Evolutionary conservation across 73 alveolate species (phyloP).

Genomic region (Tetrahymena elliotti): DNA sequence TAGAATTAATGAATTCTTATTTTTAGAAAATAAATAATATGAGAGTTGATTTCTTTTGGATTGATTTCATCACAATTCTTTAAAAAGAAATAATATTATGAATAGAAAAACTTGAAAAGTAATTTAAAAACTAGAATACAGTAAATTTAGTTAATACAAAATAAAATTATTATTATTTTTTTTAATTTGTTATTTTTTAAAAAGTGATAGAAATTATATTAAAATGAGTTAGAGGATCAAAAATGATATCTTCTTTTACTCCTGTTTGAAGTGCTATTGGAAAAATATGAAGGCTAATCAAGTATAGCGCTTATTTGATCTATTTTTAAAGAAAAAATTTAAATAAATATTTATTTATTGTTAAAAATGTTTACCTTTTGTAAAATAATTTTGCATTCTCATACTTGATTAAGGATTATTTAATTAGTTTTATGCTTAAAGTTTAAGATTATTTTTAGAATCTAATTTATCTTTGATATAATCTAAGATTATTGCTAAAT

Average conservation of each 20-base stretch:
- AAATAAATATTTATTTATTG: neutral
- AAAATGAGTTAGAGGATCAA: neutral
- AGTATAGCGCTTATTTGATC: neutral
- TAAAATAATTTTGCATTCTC: neutral
- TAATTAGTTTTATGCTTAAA: neutral
- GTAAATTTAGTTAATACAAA: too few relatives aligned
- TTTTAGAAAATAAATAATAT: too few relatives aligned
- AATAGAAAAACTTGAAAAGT: too few relatives aligned
- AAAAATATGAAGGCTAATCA: neutral
- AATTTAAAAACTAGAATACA: too few relatives aligned
- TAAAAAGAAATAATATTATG: too few relatives aligned
- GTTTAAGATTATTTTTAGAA: neutral
- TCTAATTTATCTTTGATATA: neutral
- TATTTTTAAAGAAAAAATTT: neutral
- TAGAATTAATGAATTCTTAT: too few relatives aligned
- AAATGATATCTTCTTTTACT: neutral
- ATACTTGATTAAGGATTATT: neutral
- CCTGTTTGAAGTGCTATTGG: neutral
- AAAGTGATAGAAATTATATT: too few relatives aligned
- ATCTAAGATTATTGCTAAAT: neutral
- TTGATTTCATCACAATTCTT: too few relatives aligned
- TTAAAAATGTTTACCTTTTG: neutral
- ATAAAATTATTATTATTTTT: too few relatives aligned
- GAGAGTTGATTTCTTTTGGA: too few relatives aligned
- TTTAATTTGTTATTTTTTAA: too few relatives aligned